These are phyloP conservation scores for Epichloe typhina DNA, from an alignment of 2,329 filamentous ascomycete genomes.

Conservation along the genomic window DNA sequence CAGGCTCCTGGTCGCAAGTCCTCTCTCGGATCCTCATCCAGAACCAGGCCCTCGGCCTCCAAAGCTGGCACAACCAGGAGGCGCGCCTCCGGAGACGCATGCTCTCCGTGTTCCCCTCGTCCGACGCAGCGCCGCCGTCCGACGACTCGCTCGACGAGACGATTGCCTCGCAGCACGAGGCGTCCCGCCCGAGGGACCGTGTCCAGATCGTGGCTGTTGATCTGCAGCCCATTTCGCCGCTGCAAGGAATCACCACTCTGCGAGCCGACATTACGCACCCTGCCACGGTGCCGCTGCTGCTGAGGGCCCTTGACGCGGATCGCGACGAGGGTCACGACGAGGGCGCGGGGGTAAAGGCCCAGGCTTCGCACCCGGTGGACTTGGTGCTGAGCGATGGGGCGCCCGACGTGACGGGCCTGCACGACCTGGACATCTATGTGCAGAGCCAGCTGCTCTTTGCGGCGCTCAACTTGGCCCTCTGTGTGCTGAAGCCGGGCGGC, in stretches of 20 bases:
- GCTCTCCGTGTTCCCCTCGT: constrained; percentile 32
- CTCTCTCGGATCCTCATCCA: constrained; percentile 87
- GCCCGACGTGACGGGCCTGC: constrained; percentile 89
- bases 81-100: constrained; percentile 50
- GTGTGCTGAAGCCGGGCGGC: constrained; percentile 81
- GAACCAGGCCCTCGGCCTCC: constrained; percentile 76
- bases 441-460: constrained; percentile 92
- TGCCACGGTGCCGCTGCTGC: constrained; percentile 78
- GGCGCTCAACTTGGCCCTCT: constrained; percentile 83
- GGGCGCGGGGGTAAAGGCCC: constrained; percentile 14
- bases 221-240: constrained; percentile 85
- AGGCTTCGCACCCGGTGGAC: constrained; percentile 66
- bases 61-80: constrained; percentile 78
- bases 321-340: constrained; percentile 29
- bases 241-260: constrained; percentile 83
- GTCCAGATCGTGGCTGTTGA: constrained; percentile 96
- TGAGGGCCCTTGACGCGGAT: constrained; percentile 69
- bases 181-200: constrained; percentile 40
- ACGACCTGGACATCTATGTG: constrained; percentile 96
- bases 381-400: constrained; percentile 91
- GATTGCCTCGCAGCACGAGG: not conserved
- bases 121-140: constrained; percentile 2
- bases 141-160: not conserved
- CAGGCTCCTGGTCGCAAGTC: constrained; percentile 95
- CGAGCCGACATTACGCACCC: constrained; percentile 96